A percentile compares a stretch with the other conserved stretches of the same genome.
Conservation (phyloP, 2,329 filamentous ascomycete species). For the Microthyrium microscopicum region DNA sequence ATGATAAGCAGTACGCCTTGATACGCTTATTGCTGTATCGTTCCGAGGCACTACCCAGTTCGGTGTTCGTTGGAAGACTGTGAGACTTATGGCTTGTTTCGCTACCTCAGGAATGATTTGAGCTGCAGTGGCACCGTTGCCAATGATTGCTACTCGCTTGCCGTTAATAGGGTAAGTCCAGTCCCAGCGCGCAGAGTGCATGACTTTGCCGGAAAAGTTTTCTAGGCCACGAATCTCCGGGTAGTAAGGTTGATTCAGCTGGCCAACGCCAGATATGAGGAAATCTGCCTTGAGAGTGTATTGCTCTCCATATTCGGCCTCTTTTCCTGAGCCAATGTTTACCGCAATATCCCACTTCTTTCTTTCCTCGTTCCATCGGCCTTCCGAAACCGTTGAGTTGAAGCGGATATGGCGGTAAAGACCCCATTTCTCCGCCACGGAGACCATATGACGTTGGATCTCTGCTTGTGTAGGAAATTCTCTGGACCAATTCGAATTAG, state of each 20-base stretch:
- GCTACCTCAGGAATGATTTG: constrained; percentile 43
- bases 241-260: constrained; percentile 37
- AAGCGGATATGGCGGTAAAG: constrained; percentile 42
- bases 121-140: constrained; percentile 39
- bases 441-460: no score
- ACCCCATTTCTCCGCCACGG: constrained; percentile 35
- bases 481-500: constrained; percentile 40
- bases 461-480: constrained; percentile 45
- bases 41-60: constrained; percentile 41
- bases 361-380: constrained; percentile 36
- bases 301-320: constrained; percentile 31
- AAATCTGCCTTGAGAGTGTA: constrained; percentile 41
- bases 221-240: constrained; percentile 32
- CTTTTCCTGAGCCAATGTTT: constrained; percentile 33
- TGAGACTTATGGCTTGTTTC: constrained; percentile 31
- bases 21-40: constrained; percentile 29
- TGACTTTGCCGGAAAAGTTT: constrained; percentile 34
- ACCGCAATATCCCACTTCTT: constrained; percentile 36
- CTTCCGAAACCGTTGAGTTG: constrained; percentile 35
- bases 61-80: constrained; percentile 40
- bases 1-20: constrained; percentile 27
- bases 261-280: constrained; percentile 40
- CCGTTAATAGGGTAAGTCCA: constrained; percentile 37
- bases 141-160: constrained; percentile 42
- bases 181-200: constrained; percentile 44